Base-by-base conservation (phyloP, 2,329 filamentous ascomycete species). In the Colletotrichum sp. region DNA sequence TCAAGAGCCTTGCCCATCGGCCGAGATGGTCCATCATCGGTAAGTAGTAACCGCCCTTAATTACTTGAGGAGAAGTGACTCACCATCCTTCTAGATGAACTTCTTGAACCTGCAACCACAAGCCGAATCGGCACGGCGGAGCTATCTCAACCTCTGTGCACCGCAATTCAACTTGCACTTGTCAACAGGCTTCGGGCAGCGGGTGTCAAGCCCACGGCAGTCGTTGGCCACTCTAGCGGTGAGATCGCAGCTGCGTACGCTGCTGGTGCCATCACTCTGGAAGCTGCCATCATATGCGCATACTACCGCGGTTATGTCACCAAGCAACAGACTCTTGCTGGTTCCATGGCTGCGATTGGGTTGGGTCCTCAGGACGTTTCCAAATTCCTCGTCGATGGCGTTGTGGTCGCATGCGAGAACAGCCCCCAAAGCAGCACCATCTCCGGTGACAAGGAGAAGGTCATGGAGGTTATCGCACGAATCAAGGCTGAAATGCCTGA, bases 181-280 rank as follows among this genome's bases (percentile, higher is more conserved):
- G 81, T 88, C 2, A 82, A 88, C 18, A 77, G 85, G 0, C 81
- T 89, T 4, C 32, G 39, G 1, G 71, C 76, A 1, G 81, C 80
- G 64, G 81, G 83, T 0, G 74, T 89, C 36, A 65, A 59, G 3
- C 83, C 85, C 0, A 18, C 76, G 4, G 82, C 80, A 2, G 84
- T 86, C 0, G 81, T 87, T 3, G 87, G 87, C 0, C 87, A 89
- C 71, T 87, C 85, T 0, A 82, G 79, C 8, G 87, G 87, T 1
- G 87, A 89, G 76, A 87, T 89, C 34, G 87, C 83, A 0, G 87
- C 87, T 3, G 86, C 87, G 0, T 88, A 88, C 62, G 85, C 85
- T 1, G 81, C 83, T 1, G 84, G 85, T 1, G 70, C 77, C 3
- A 72, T 89, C 3, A 81, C 83, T 0, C 74, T 81, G 1, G 72